phyloP scores from a whole-genome alignment of 148 eudicot species.

The Cornus kousa region DNA sequence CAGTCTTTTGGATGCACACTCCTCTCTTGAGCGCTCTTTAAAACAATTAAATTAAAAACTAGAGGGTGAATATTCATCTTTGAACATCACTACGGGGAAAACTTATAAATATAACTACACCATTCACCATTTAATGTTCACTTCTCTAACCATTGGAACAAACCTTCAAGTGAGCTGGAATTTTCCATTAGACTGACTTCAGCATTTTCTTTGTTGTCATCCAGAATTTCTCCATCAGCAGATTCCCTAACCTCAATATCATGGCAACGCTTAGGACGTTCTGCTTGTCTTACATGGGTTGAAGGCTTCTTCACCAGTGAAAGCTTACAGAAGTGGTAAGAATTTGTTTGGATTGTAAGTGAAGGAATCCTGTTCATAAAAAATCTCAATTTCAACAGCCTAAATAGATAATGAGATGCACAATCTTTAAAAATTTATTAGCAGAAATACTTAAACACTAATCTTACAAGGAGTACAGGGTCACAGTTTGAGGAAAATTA shows the following conservation, averaged over 20 bases:
- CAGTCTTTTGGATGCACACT: too few species aligned
- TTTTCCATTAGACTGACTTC: constrained; percentile 12
- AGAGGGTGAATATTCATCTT: neutral
- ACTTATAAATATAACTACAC: neutral
- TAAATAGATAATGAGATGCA: neutral
- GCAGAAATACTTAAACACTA: neutral
- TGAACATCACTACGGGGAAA: neutral
- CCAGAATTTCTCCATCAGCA: constrained; percentile 8
- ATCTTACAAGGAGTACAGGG: neutral
- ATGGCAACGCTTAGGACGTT: constrained; percentile 19
- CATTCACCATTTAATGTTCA: neutral
- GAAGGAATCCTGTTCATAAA: constrained; percentile 51
- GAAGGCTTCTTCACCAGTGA: constrained; percentile 56
- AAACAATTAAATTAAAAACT: neutral
- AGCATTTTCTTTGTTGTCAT: constrained; percentile 13
- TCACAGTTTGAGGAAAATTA: neutral
- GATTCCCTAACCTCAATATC: constrained; percentile 21
- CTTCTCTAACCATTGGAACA: constrained; percentile 4
- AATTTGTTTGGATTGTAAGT: constrained; percentile 51
- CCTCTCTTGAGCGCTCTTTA: too few species aligned
- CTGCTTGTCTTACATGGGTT: constrained; percentile 23
- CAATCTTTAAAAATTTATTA: neutral
- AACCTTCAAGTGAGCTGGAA: constrained; percentile 26
- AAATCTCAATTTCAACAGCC: neutral
- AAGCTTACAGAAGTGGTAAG: constrained; percentile 83